Conservation (phyloP, 2,329 filamentous ascomycete genomes). For the Cadophora sp. region DNA sequence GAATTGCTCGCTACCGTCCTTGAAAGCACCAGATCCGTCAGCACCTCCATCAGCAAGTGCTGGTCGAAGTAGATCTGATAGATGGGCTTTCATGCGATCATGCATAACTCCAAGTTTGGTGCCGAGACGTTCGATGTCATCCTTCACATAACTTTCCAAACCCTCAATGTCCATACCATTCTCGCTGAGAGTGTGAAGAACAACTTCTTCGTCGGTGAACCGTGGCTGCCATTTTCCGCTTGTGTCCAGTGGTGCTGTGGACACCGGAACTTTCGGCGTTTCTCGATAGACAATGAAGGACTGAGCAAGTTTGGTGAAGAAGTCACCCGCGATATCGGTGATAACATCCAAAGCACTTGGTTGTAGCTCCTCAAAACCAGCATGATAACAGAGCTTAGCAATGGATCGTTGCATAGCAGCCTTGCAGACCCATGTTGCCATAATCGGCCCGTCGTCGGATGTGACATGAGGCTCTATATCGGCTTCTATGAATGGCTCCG, state of each 20-base stretch:
- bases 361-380: conserved; percentile 96
- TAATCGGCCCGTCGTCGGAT: conserved; percentile 85
- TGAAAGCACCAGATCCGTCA: conserved; percentile 90
- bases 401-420: conserved; percentile 88
- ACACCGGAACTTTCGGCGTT: conserved; percentile 73
- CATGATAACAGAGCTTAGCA: conserved; percentile 93
- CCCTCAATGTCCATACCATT: conserved; percentile 83
- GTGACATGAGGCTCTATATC: conserved; percentile 91
- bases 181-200: conserved; percentile 85
- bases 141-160: conserved; percentile 86
- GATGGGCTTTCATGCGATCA: conserved; percentile 91
- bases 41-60: conserved; percentile 80
- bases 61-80: conserved; percentile 91
- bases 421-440: conserved; percentile 82
- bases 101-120: conserved; percentile 84
- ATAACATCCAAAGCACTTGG: conserved; percentile 90
- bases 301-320: conserved; percentile 82
- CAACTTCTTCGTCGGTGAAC: conserved; percentile 83
- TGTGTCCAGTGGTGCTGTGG: conserved; percentile 46
- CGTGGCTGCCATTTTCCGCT: conserved; percentile 62
- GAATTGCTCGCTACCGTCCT: conserved; percentile 96
- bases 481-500: conserved; percentile 83
- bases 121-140: conserved; percentile 88
- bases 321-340: conserved; percentile 88
- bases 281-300: conserved; percentile 86